Conservation (phyloP, 2,329 filamentous ascomycete species). For the Hypoxylon sp. region DNA sequence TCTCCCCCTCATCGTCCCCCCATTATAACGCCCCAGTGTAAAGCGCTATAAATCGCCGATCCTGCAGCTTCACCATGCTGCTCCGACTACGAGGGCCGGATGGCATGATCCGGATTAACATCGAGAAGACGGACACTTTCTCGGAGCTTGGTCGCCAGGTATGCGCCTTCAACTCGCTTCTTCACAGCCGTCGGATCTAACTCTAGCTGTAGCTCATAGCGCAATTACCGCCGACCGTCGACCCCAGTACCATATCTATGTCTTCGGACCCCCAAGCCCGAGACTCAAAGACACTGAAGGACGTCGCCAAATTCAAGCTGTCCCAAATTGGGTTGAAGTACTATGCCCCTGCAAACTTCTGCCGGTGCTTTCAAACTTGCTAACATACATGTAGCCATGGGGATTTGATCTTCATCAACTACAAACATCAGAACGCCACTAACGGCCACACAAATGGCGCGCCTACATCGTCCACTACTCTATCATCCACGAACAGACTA, state of each 20-base stretch:
- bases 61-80: conserved; percentile 71
- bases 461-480: conserved; percentile 53
- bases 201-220: conserved; percentile 64
- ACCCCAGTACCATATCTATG: conserved; percentile 71
- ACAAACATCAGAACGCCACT: conserved; percentile 68
- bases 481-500: conserved; percentile 72
- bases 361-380: conserved; percentile 43
- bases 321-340: conserved; percentile 73
- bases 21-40: conserved; percentile 13
- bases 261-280: conserved; percentile 73
- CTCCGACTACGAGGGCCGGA: conserved; percentile 91
- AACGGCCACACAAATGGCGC: conserved; percentile 60
- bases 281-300: conserved; percentile 70
- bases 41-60: conserved; percentile 17
- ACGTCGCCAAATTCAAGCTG: conserved; percentile 70
- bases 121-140: conserved; percentile 83
- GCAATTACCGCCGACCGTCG: conserved; percentile 73
- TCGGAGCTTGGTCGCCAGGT: conserved; percentile 70
- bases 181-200: conserved; percentile 30
- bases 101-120: conserved; percentile 88
- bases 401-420: conserved; percentile 90
- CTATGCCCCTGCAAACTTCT: conserved; percentile 4
- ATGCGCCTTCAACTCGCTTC: conserved; percentile 31
- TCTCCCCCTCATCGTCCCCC: conserved; percentile 7
- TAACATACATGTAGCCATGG: conserved; percentile 75